Evolutionary conservation across 352 stramenopile species (phyloP), one percentile per base, ranked within the genome.

Genomic region (Phytophthora meadii): DNA sequence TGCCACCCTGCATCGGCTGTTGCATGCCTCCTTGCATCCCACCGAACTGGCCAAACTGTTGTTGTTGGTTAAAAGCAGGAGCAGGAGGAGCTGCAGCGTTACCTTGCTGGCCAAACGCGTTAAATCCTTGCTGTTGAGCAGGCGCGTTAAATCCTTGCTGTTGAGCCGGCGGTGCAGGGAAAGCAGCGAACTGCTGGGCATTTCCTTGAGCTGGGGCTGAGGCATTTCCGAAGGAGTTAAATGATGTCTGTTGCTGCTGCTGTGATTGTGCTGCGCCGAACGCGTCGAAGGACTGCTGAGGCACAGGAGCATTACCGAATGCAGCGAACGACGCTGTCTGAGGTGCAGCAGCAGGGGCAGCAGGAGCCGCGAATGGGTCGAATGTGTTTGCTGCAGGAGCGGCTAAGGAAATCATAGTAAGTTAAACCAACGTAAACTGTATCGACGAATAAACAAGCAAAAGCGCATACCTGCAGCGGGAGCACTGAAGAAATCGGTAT

Each of bases 401-500:
- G 49, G 70, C 51, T 76, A 36, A 11, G 17, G 22, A 42, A 42
- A 15, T 15, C 15, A 40, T 52, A 48, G 44, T 52, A 46, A 58
- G 19, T 49, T 22, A 34, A 65, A 32, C 9, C 8, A 36, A 36
- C 9, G 30, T 8, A 36, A 36, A 8, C 19, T 10, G 30, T 4
- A 36, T 36, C 30, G 30, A 36, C 30, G 30, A 36, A 36, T 12
- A 36, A 36, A 36, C 1, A 61, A 39, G 42, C 50, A n/a, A 50
- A 48, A 49, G 27, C 47, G 32, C 59, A 42, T 64, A 84, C 70
- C 76, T 72, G 51, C 65, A 28, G 59, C 62, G 8, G 80, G 60
- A 46, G 79, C 49, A 42, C 69, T 74, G 41, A 95, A 95, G 57
- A 95, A 93, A 57, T 93, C 84, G 37, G 81, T 80, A 44, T 93